A percentile compares a stretch with the other conserved stretches of the same genome.
These are phyloP conservation scores for Physcomitrium patens DNA, from an alignment of 225 moss, liverwort and hornwort species.

Conservation along the genomic window DNA sequence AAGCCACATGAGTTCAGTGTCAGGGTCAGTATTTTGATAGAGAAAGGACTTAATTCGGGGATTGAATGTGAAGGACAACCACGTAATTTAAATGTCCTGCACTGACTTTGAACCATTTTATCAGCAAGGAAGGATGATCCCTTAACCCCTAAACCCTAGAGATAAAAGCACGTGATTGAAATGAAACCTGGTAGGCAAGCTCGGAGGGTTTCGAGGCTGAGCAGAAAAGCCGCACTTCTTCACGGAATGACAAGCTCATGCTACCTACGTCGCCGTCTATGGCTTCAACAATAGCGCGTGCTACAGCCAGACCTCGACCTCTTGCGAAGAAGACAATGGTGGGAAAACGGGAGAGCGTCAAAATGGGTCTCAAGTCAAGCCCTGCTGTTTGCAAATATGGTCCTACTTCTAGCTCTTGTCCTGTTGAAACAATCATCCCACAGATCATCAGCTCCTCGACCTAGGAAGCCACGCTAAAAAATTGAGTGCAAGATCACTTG, in stretches of 20 bases:
- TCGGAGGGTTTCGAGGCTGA: slow-evolving; percentile 67
- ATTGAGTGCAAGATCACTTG: background rate
- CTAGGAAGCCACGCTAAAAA: background rate
- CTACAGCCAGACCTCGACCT: slow-evolving; percentile 73
- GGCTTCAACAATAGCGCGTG: slow-evolving; percentile 70
- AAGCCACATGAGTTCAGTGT: background rate
- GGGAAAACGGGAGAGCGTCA: slow-evolving; percentile 78
- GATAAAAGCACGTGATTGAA: background rate
- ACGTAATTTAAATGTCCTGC: background rate
- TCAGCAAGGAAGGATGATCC: background rate
- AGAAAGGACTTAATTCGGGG: background rate
- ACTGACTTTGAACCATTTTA: background rate
- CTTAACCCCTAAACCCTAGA: background rate
- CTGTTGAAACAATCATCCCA: slow-evolving; percentile 37
- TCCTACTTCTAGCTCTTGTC: slow-evolving; percentile 82
- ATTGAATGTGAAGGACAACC: background rate
- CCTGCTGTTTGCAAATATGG: slow-evolving; percentile 57
- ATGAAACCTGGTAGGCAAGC: slow-evolving; percentile 70
- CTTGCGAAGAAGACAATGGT: slow-evolving; percentile 75
- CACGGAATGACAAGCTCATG: slow-evolving; percentile 75
- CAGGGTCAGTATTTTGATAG: background rate
- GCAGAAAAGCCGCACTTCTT: slow-evolving; percentile 79
- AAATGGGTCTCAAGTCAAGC: slow-evolving; percentile 74
- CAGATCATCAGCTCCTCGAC: background rate
- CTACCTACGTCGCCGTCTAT: slow-evolving; percentile 74